Base-by-base conservation (phyloP, 2,329 filamentous ascomycete species). In the Hypoxylon rubiginosum region DNA sequence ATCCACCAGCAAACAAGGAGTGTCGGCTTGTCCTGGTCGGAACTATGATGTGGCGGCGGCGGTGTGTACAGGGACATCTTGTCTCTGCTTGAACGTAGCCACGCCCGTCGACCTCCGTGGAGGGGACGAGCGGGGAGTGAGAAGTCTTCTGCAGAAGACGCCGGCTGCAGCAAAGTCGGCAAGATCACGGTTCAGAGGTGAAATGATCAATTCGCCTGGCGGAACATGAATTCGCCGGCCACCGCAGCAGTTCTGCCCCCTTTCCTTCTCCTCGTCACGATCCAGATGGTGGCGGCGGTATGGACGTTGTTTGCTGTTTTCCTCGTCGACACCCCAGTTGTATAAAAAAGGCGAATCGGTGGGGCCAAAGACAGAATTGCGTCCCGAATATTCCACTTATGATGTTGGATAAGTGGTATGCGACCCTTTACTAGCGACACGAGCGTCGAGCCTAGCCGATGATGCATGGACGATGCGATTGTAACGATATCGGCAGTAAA, bases 1-100 rank as follows among this genome's bases (percentile, higher is more conserved):
- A 91, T 93, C 94, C 95, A 98, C 94, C 95, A 98, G 79, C 92
- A 97, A 72, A 97, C 94, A 69, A 99, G 86, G 51, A 99, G 84
- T 0, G 94, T 97, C n/a, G 95, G 93, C 78, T 97, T 97, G 81
- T 96, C 91, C 53, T 84, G 76, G 59, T 80, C 77, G 74, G 83
- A 82, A 36, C 79, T 75, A 70, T 80, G 82, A 59, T 83, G 76
- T 51, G 79, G 76, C 60, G 86, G 86, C 53, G 86, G 82, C 13
- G 82, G 78, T 1, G 86, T 85, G 74, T 90, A 90, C 73, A 91
- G 79, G 53, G 82, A 74, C 88, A 90, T 90, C 67, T 68, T 79
- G 76, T 63, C 69, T 70, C 64, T 68, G 64, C 66, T 69, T 58
- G 70, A 66, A 62, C 66, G 59, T 64, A 71, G 76, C 84, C 85